These are phyloP conservation scores for Phytophthora tubulina DNA, from an alignment of 352 stramenopile species.

Conservation along the genomic window DNA sequence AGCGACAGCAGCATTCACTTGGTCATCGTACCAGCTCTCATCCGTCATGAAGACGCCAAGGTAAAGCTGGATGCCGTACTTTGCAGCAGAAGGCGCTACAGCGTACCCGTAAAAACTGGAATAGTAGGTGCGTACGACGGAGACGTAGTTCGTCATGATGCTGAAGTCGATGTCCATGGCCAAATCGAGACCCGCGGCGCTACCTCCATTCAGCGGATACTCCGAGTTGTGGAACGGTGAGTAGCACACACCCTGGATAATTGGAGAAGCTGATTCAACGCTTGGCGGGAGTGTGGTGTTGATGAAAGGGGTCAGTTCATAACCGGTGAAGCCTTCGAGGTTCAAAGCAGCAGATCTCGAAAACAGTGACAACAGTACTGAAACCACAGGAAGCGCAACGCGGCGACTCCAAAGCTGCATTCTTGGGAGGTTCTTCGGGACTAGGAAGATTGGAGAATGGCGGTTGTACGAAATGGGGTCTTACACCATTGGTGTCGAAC, in stretches of 20 bases:
- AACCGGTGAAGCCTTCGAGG: constrained; percentile 25
- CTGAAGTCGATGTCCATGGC: constrained; percentile 77
- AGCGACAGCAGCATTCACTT: constrained; percentile 57
- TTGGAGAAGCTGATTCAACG: constrained; percentile 18
- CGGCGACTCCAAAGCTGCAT: constrained; percentile 31
- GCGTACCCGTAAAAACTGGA: constrained; percentile 68
- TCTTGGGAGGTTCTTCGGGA: constrained; percentile 1
- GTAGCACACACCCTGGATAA: constrained; percentile 71
- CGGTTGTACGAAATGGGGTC: too few relatives aligned
- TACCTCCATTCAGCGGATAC: constrained; percentile 65
- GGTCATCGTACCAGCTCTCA: constrained; percentile 65
- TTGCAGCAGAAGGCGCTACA: constrained; percentile 52
- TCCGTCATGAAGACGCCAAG: constrained; percentile 83
- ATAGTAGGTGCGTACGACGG: constrained; percentile 81
- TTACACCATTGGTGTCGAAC: too few relatives aligned
- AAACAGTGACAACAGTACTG: constrained; percentile 10
- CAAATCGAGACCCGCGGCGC: constrained; percentile 42
- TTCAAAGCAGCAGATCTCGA: constrained; percentile 31
- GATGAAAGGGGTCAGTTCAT: constrained; percentile 28
- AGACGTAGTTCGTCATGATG: constrained; percentile 74
- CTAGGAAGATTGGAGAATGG: constrained; percentile 23
- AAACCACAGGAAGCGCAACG: constrained; percentile 11
- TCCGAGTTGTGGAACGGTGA: constrained; percentile 78
- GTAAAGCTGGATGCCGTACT: constrained; percentile 65
- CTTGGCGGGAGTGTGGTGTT: constrained; percentile 13